These are phyloP conservation scores for Termitomyces sp. DNA, from an alignment of 768 basidiomycete species.

Conservation along the genomic window DNA sequence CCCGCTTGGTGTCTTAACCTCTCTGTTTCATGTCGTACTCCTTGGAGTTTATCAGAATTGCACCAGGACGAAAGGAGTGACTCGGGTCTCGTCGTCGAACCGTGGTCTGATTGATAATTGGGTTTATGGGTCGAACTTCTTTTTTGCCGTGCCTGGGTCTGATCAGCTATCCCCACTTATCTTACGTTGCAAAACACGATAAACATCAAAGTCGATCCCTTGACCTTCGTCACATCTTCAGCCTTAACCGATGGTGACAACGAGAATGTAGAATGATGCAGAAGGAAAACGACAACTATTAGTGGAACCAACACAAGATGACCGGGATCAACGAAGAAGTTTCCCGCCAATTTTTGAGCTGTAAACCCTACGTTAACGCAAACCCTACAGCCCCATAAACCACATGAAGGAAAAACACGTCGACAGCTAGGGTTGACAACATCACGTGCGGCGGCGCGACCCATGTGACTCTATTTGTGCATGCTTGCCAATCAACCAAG, in stretches of 20 bases:
- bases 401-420: neutral
- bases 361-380: neutral
- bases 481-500: conserved; percentile 18
- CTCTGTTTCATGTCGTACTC: neutral
- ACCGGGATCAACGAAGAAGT: neutral
- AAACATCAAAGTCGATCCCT: too few relatives aligned
- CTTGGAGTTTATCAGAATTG: too few relatives aligned
- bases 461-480: conserved; percentile 19
- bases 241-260: too few relatives aligned
- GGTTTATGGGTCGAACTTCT: too few relatives aligned
- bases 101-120: neutral
- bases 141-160: too few relatives aligned
- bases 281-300: too few relatives aligned
- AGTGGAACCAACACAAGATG: neutral
- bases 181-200: neutral
- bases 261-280: neutral
- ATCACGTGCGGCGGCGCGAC: conserved; percentile 16
- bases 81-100: neutral
- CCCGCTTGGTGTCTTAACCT: neutral
- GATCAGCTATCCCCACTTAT: neutral
- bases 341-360: neutral
- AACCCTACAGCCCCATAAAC: neutral
- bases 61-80: too few relatives aligned
- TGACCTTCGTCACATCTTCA: too few relatives aligned
- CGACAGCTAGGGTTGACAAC: neutral